Evolutionary conservation across 495 filamentous ascomycete species (phyloP), one percentile per base, ranked within the genome.

Genomic region (Talaromyces wortmannii): DNA sequence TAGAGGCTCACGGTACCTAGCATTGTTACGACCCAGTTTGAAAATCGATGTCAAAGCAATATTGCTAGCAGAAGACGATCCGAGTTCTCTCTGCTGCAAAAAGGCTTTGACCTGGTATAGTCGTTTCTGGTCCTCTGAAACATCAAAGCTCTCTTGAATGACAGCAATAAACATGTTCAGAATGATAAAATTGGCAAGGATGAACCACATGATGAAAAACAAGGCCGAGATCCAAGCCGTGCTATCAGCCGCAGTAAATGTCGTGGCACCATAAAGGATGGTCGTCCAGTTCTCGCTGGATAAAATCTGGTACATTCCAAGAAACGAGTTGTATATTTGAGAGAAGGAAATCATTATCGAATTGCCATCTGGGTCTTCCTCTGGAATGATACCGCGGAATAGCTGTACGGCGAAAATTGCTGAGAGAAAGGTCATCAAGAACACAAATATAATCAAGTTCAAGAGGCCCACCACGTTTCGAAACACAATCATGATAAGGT

Each of bases 111-210:
- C 90, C 72, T 99, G 94, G 62, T 97, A 88, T 55, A 96, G 75
- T 29, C 94, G 91, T 68, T 99, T 99, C 70, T 97, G 90, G 63
- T 99, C 95, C 68, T 99, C 94, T 7, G 91, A 92, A n/a, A 99
- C 91, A 71, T 99, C 94, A 65, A 99, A 99, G 65, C 95, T 99
- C 67, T 99, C 94, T 69, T 99, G 94, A 56, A 99, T 97, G 72
- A 99, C 94, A 73, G 94, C 94, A 88, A 99, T 99, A 73, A 99
- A 99, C 94, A 99, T 99, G 66, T 96, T 99, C 76, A 99, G 75
- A 46, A 97, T 81, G 73, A 99, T 96, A 65, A 97, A 97, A 63
- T 91, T 95, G 29, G 89, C 81, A 16, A 99, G 80, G 58, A 96
- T 92, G 66, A 96, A 97, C 94, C 94, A 99, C 56, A 91, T 73